These are phyloP conservation scores for Orychophragmus violaceus DNA, from an alignment of 345 rosid genomes.

Conservation along the genomic window DNA sequence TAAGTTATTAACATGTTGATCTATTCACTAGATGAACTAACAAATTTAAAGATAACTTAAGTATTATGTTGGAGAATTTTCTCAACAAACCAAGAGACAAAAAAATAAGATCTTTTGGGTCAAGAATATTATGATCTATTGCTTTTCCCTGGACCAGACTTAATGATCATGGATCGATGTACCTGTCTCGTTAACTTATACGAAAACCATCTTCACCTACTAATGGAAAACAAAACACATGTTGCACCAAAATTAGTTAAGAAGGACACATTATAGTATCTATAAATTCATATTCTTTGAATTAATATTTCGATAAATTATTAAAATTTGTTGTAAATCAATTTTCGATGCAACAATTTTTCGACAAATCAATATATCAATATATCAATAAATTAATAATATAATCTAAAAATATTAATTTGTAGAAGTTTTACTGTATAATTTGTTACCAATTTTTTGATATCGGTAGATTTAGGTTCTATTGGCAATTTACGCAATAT, in stretches of 20 bases:
- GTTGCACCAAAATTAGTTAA: slow-evolving; percentile 16
- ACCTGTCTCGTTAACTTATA: slow-evolving; percentile 26
- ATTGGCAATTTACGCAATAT: not conserved
- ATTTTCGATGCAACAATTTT: not conserved
- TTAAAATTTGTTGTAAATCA: no score
- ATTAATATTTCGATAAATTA: no score
- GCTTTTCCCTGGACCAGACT: slow-evolving; percentile 16
- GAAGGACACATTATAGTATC: no score
- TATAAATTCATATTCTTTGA: no score
- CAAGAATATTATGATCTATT: not conserved
- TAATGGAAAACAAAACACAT: slow-evolving; percentile 10
- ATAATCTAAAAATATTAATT: no score
- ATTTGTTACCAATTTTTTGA: not conserved
- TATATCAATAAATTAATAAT: no score
- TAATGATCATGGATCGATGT: slow-evolving; percentile 16
- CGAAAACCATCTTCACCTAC: slow-evolving; percentile 19
- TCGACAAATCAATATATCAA: no score
- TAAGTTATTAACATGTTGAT: no score
- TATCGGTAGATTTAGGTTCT: not conserved
- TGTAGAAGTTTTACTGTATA: no score
- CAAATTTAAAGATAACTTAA: not conserved
- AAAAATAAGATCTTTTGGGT: no score
- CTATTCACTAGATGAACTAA: slow-evolving; percentile 16
- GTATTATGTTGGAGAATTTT: not conserved
- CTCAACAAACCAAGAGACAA: slow-evolving; percentile 4